A percentile compares a stretch with the other conserved stretches of the same genome.
Evolutionary conservation across 768 basidiomycete genomes (phyloP).

Genomic region (Tricholoma furcatifolium): DNA sequence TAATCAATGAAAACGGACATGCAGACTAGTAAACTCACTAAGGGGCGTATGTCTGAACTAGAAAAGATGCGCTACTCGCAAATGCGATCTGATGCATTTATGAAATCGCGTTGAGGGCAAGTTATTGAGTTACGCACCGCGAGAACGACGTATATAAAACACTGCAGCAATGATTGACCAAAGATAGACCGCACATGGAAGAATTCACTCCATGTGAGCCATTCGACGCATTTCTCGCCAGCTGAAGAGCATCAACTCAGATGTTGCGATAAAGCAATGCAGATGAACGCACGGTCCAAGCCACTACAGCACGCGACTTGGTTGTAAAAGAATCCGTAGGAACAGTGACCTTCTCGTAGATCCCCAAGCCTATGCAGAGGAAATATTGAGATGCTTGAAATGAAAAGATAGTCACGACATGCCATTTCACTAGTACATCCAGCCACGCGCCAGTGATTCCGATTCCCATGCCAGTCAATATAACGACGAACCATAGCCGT

Average conservation of each 20-base stretch:
- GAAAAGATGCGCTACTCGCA: slow-evolving; percentile 58
- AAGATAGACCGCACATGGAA: slow-evolving; percentile 53
- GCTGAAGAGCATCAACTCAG: slow-evolving; percentile 34
- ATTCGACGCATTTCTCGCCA: slow-evolving; percentile 64
- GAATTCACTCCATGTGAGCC: slow-evolving; percentile 68
- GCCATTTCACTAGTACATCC: slow-evolving; percentile 77
- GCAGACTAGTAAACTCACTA: slow-evolving; percentile 44
- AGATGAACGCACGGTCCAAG: slow-evolving; percentile 47
- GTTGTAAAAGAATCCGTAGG: slow-evolving; percentile 71
- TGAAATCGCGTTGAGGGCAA: background rate
- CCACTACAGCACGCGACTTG: slow-evolving; percentile 71
- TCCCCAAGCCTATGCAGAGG: slow-evolving; percentile 56
- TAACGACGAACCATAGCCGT: slow-evolving; percentile 66
- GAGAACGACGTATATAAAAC: slow-evolving; percentile 60
- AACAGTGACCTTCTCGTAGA: slow-evolving; percentile 65
- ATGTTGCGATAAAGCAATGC: background rate
- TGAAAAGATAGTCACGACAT: slow-evolving; percentile 17
- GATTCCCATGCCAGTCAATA: slow-evolving; percentile 63
- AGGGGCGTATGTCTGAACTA: slow-evolving; percentile 68
- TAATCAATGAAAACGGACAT: slow-evolving; percentile 5
- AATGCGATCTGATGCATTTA: slow-evolving; percentile 47
- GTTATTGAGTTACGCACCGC: slow-evolving; percentile 43
- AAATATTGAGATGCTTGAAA: background rate
- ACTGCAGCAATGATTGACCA: slow-evolving; percentile 61
- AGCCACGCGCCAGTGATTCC: slow-evolving; percentile 71